Evolutionary conservation across 345 rosid species (phyloP).

Genomic region (Gynandropsis gynandra): DNA sequence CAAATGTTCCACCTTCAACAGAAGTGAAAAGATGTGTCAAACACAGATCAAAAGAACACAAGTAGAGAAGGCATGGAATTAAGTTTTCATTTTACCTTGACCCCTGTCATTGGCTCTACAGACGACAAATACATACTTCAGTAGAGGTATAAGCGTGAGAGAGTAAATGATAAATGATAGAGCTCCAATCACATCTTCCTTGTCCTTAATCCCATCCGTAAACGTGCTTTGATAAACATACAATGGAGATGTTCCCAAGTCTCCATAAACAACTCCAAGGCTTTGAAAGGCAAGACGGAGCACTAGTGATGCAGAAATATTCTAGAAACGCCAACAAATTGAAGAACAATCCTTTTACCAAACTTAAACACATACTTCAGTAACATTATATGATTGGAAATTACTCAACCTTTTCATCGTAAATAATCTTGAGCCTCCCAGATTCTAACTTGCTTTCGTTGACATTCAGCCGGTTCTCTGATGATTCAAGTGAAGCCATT

Average conservation of each 20-base stretch:
- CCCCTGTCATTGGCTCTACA: slow-evolving; percentile 66
- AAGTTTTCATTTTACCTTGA: slow-evolving; percentile 38
- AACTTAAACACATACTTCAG: too few relatives aligned
- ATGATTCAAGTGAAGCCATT: too few relatives aligned
- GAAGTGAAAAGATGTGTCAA: background rate
- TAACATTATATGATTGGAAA: too few relatives aligned
- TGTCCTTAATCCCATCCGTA: slow-evolving; percentile 50
- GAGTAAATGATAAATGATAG: slow-evolving; percentile 64
- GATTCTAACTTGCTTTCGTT: too few relatives aligned
- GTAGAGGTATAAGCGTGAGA: slow-evolving; percentile 52
- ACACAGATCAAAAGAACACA: background rate
- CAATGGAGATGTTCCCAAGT: slow-evolving; percentile 62
- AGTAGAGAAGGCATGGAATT: background rate
- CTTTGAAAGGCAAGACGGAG: slow-evolving; percentile 44
- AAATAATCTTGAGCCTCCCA: too few relatives aligned
- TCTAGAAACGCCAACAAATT: too few relatives aligned
- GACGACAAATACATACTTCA: slow-evolving; percentile 45
- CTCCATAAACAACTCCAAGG: slow-evolving; percentile 65
- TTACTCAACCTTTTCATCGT: too few relatives aligned
- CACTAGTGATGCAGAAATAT: too few relatives aligned
- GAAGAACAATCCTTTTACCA: too few relatives aligned
- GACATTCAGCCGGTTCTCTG: too few relatives aligned
- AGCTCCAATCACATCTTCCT: slow-evolving; percentile 61
- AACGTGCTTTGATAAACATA: slow-evolving; percentile 52
- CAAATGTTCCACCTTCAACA: slow-evolving; percentile 66